Conservation (phyloP, 2,329 filamentous ascomycete species). For the Fusarium miscanthi region DNA sequence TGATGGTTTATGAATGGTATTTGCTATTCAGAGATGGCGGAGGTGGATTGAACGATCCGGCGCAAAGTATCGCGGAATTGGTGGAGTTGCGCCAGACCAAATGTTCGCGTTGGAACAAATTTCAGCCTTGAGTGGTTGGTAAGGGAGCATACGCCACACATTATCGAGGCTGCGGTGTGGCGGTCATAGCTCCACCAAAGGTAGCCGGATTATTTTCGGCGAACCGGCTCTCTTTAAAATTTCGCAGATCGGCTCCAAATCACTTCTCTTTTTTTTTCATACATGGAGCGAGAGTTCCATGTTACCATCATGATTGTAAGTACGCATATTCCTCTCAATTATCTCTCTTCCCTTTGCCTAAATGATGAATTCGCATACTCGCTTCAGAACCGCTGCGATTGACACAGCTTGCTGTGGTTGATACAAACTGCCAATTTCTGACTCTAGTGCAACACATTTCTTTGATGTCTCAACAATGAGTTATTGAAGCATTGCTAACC, state of each 20-base stretch:
- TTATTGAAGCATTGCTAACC: constrained; percentile 32
- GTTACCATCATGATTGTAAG: constrained; percentile 55
- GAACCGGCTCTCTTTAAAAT: constrained; percentile 32
- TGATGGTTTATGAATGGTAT: constrained; percentile 9
- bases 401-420: constrained; percentile 59
- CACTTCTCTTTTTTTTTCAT: constrained; percentile 28
- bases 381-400: constrained; percentile 65
- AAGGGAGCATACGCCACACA: constrained; percentile 19
- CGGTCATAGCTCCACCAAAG: neutral
- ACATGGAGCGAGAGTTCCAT: constrained; percentile 48
- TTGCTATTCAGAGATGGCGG: constrained; percentile 21
- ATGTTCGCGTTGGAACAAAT: constrained; percentile 49
- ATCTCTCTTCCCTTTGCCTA: neutral
- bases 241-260: constrained; percentile 17
- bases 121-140: constrained; percentile 49
- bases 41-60: constrained; percentile 44
- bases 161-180: constrained; percentile 31
- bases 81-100: constrained; percentile 43
- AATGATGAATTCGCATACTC: constrained; percentile 58
- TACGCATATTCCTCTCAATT: constrained; percentile 14
- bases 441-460: constrained; percentile 36
- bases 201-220: constrained; percentile 40
- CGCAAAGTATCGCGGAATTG: constrained; percentile 40
- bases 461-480: constrained; percentile 18
- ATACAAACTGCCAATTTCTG: constrained; percentile 57